Base-by-base conservation (phyloP, 2,329 filamentous ascomycete genomes). In the Fusarium chuoi region DNA sequence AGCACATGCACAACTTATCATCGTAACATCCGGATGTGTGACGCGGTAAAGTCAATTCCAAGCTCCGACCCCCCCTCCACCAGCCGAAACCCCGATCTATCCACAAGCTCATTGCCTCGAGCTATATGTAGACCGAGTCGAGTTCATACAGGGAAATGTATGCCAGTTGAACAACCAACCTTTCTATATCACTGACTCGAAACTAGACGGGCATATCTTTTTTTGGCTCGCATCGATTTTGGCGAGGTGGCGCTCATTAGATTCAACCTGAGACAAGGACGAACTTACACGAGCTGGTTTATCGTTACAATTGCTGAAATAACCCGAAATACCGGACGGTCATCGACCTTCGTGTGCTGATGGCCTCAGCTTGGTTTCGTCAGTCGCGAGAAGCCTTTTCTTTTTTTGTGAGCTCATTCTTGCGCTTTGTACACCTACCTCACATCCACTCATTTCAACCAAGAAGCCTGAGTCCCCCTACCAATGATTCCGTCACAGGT, bases 251-350 rank as follows among this genome's bases (percentile, higher is more conserved):
- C 67, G 62, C 68, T 73, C 60, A 52, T 67, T 62, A 66, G 63
- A 71, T 62, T 60, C 39, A 67, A 61, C 60, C 68, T 75, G 69
- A 70, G 71, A 76, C 73, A 74, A 64, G 30, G 35, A 24, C 67
- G 30, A 51, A 39, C 46, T 56, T 52, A 17, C 39, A 35, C 24
- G 33, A 49, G 22, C 24, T 57, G 33, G 28, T 18, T 36, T 62
- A 38, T 44, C 20, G 49, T 45, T 41, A 17, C 36, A 14, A 36
- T 35, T 44, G 15, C 13, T 48, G 60, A 38, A 62, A 38, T 39
- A 26, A 28, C 42, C 38, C n/a, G 20, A 22, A 22, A 51, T 38
- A 20, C 54, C 22, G 22, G 51, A 54, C 15, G 24, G 24, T 6
- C 35, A 38, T 39, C 48, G 38, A 22, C 48, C 45, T 28, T 41